Evolutionary conservation across 225 moss, liverwort and hornwort genomes (phyloP).

Genomic region (Pleurozium schreberi): DNA sequence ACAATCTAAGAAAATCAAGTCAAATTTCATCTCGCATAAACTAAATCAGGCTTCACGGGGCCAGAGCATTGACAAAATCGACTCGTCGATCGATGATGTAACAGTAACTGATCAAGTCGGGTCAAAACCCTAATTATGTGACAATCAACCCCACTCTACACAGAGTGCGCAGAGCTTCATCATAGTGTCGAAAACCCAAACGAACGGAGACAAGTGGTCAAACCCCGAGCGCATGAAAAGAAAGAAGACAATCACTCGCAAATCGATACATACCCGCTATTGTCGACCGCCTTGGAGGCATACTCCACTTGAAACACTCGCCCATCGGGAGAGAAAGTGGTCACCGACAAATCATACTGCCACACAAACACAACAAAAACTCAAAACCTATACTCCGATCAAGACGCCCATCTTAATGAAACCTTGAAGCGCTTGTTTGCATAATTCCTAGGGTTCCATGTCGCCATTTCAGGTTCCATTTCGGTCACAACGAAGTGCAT

Average conservation of each 20-base stretch:
- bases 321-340: constrained; percentile 97
- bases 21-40: background rate
- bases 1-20: background rate
- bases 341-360: constrained; percentile 68
- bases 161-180: background rate
- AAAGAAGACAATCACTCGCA: background rate
- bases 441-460: background rate
- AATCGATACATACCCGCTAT: constrained; percentile 63
- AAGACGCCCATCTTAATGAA: background rate
- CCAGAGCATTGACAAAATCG: background rate
- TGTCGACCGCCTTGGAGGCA: constrained; percentile 97
- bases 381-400: background rate
- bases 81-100: background rate
- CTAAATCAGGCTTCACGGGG: background rate
- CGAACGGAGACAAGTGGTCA: background rate
- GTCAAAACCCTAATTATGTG: background rate
- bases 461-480: background rate
- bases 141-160: background rate
- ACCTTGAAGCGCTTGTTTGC: background rate
- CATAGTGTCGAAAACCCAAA: background rate
- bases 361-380: background rate
- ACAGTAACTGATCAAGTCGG: background rate
- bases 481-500: background rate
- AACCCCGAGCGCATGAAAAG: constrained; percentile 4
- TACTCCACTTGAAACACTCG: constrained; percentile 98